These are phyloP conservation scores for Lipomyces lipofer DNA, from an alignment of 805 yeast genomes.

Conservation along the genomic window DNA sequence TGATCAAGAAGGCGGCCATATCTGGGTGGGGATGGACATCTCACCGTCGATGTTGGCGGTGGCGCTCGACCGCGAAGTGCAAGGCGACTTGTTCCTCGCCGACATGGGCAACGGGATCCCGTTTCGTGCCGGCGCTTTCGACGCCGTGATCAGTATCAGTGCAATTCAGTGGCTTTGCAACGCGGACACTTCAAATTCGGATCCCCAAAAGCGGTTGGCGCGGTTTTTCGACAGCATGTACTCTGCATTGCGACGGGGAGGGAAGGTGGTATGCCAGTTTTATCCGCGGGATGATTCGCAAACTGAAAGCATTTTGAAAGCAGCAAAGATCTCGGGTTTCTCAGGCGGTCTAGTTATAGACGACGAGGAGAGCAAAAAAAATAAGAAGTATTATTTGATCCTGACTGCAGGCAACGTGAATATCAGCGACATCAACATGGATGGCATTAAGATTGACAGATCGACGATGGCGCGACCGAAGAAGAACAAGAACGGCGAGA, in stretches of 20 bases:
- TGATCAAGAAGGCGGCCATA: slow-evolving; percentile 81
- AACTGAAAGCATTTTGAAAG: slow-evolving; percentile 68
- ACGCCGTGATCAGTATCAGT: slow-evolving; percentile 91
- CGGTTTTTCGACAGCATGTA: slow-evolving; percentile 86
- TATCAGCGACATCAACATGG: slow-evolving; percentile 64
- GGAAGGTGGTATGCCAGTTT: slow-evolving; percentile 95
- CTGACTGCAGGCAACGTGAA: slow-evolving; percentile 70
- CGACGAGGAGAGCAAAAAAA: slow-evolving; percentile 88
- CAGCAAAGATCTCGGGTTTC: slow-evolving; percentile 93
- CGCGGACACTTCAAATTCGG: slow-evolving; percentile 79
- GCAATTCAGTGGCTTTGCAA: slow-evolving; percentile 98
- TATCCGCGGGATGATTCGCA: slow-evolving; percentile 91
- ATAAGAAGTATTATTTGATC: slow-evolving; percentile 87
- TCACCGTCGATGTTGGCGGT: slow-evolving; percentile 95
- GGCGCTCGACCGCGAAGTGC: slow-evolving; percentile 87
- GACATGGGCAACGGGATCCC: slow-evolving; percentile 96
- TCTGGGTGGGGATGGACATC: slow-evolving; percentile 96
- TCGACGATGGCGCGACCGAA: slow-evolving; percentile 45
- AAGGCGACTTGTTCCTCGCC: slow-evolving; percentile 86
- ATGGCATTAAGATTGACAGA: slow-evolving; percentile 79
- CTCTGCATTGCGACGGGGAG: slow-evolving; percentile 86
- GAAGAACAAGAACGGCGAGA: slow-evolving; percentile 59
- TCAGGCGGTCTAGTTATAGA: slow-evolving; percentile 95
- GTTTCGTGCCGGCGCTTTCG: slow-evolving; percentile 93
- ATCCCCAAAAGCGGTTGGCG: slow-evolving; percentile 78